phyloP scores from a whole-genome alignment of 306 rosid species.

The Fagus sylvatica region DNA sequence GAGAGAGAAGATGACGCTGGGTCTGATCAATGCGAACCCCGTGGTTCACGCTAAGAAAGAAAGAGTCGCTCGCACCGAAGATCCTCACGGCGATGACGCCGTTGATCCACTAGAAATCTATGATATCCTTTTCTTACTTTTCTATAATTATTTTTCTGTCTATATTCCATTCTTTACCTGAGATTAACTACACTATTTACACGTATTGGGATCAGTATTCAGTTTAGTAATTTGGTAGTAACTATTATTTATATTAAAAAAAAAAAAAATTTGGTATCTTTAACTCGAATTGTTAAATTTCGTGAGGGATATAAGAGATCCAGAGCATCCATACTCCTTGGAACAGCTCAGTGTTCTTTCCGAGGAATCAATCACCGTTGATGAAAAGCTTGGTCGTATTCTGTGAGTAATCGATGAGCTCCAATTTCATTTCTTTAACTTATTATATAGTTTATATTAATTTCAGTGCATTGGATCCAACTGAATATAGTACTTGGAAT shows the following conservation, averaged over 20 bases:
- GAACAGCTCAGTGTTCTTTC: slow-evolving; percentile 97
- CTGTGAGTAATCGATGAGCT: slow-evolving; percentile 42
- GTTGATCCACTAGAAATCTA: slow-evolving; percentile 94
- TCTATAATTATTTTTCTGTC: background rate
- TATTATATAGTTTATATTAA: background rate
- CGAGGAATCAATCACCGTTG: slow-evolving; percentile 90
- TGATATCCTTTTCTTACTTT: slow-evolving; percentile 66
- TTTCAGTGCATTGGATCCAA: background rate
- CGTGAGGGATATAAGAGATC: slow-evolving; percentile 99
- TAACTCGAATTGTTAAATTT: slow-evolving; percentile 71
- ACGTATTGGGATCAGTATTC: background rate
- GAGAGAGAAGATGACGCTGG: slow-evolving; percentile 68
- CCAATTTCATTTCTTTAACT: background rate
- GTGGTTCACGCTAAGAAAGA: slow-evolving; percentile 95
- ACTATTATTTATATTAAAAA: background rate
- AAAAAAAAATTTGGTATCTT: slow-evolving; percentile 38
- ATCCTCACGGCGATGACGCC: slow-evolving; percentile 57
- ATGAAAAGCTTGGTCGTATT: slow-evolving; percentile 82
- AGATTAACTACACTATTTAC: background rate
- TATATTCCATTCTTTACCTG: background rate
- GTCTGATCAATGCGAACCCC: slow-evolving; percentile 93
- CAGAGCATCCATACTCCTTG: slow-evolving; percentile 96
- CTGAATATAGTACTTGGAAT: background rate
- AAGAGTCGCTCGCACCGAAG: slow-evolving; percentile 72
- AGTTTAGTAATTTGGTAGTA: background rate